These are phyloP conservation scores for Leishmania gerbilli DNA, from an alignment of 208 protist species.

Conservation along the genomic window DNA sequence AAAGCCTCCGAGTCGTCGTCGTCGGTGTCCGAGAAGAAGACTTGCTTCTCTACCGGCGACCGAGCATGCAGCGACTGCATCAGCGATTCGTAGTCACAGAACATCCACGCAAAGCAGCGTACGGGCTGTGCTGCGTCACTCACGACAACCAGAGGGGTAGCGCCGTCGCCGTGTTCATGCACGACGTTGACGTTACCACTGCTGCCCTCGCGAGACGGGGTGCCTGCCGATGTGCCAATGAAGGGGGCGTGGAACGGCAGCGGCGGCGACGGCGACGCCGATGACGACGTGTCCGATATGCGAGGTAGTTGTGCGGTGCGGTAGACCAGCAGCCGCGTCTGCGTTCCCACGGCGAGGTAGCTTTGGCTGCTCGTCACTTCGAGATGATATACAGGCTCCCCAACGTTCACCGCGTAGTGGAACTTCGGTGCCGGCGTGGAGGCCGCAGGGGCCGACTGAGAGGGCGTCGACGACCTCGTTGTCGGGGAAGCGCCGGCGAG, in stretches of 20 bases:
- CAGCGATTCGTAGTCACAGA: conserved; percentile 28
- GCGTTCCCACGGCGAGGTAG: conserved; percentile 30
- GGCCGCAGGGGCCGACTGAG: background rate
- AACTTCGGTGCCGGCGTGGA: conserved; percentile 5
- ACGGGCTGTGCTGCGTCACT: conserved; percentile 19
- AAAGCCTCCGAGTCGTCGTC: conserved; percentile 4
- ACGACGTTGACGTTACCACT: background rate
- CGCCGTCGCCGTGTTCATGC: background rate
- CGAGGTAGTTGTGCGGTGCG: conserved; percentile 24
- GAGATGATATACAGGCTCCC: conserved; percentile 26
- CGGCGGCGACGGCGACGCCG: background rate
- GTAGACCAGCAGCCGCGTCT: conserved; percentile 31
- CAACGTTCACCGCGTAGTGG: conserved; percentile 21
- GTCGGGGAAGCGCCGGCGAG: background rate
- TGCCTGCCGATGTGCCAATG: background rate
- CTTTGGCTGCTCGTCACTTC: conserved; percentile 27
- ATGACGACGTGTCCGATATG: background rate
- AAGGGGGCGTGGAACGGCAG: background rate
- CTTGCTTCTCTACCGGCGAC: background rate
- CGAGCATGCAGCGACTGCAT: background rate
- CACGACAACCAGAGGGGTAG: conserved; percentile 25
- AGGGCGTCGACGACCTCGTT: background rate
- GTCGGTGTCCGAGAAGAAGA: background rate
- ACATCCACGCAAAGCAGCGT: conserved; percentile 35
- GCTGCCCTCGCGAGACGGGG: background rate